Conservation (phyloP, 2,329 filamentous ascomycete species). For the Escovopsis weberi region DNA sequence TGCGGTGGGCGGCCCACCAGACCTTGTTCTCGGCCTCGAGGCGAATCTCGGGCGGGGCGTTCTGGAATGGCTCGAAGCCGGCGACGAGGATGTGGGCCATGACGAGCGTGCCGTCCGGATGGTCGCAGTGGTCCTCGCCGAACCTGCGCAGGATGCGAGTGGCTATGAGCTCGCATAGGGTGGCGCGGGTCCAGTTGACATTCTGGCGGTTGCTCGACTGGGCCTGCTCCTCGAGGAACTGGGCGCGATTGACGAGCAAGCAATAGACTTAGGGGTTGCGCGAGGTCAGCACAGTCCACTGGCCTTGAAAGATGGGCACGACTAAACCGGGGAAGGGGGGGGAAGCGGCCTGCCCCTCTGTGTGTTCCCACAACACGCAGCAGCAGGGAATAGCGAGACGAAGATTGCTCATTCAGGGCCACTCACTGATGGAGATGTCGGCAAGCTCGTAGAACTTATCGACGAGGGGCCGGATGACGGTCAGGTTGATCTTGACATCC, state of each 20-base stretch:
- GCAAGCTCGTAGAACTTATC: slow-evolving; percentile 67
- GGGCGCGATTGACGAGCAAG: slow-evolving; percentile 64
- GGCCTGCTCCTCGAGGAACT: slow-evolving; percentile 65
- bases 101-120: slow-evolving; percentile 53
- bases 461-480: slow-evolving; percentile 68
- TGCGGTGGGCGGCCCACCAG: slow-evolving; percentile 37
- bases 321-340: background rate
- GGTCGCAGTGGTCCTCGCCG: slow-evolving; percentile 56
- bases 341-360: no score
- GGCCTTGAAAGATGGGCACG: background rate
- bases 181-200: slow-evolving; percentile 63
- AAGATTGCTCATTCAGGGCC: background rate
- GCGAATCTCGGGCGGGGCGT: slow-evolving; percentile 54
- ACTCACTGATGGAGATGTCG: slow-evolving; percentile 60
- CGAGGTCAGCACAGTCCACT: no score
- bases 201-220: slow-evolving; percentile 67
- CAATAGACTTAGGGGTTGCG: slow-evolving; percentile 50
- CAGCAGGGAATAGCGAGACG: background rate
- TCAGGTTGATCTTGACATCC: slow-evolving; percentile 68
- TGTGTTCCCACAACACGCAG: no score
- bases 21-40: slow-evolving; percentile 37
- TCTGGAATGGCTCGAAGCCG: slow-evolving; percentile 75
- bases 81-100: slow-evolving; percentile 69
- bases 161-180: slow-evolving; percentile 67
- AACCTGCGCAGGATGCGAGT: slow-evolving; percentile 64